Percentiles rank a stretch among this genome's conserved stretches.
phyloP scores from a whole-genome alignment of 2,329 filamentous ascomycete species.

The Bipolaris zeicola region DNA sequence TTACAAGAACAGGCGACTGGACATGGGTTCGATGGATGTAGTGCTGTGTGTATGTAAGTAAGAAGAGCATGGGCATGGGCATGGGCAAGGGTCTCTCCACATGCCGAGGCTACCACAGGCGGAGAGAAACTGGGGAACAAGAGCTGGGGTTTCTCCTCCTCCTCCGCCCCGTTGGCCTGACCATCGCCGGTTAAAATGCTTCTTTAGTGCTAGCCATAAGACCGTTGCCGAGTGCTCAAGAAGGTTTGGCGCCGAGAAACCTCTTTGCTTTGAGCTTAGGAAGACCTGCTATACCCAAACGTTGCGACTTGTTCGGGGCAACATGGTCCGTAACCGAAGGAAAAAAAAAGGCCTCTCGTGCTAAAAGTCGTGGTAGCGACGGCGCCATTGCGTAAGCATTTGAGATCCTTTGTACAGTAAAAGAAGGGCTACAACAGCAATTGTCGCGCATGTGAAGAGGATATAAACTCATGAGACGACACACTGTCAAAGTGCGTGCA shows the following conservation, averaged over 20 bases:
- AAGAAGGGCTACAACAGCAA: background rate
- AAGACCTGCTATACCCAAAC: background rate
- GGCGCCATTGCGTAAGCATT: background rate
- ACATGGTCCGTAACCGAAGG: background rate
- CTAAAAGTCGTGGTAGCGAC: background rate
- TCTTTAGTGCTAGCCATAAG: slow-evolving; percentile 1
- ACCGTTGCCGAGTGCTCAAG: slow-evolving; percentile 1
- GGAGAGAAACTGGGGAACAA: slow-evolving; percentile 8
- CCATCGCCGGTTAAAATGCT: slow-evolving; percentile 9
- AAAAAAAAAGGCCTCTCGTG: background rate
- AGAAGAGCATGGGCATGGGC: background rate
- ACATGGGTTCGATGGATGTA: background rate
- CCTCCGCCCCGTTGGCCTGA: background rate
- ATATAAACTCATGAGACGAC: background rate
- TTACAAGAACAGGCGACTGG: background rate
- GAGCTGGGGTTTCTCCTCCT: slow-evolving; percentile 7
- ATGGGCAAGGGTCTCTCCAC: slow-evolving; percentile 1
- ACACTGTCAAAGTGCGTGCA: background rate
- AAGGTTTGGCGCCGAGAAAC: slow-evolving; percentile 11
- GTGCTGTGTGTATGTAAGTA: background rate
- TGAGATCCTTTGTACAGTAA: background rate
- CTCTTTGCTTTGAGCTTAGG: background rate
- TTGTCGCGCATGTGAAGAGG: background rate
- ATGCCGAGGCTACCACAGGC: slow-evolving; percentile 7
- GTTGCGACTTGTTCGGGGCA: background rate